These are phyloP conservation scores for Flaveria ramosissima DNA, from an alignment of 129 eudicot genomes.

Conservation along the genomic window DNA sequence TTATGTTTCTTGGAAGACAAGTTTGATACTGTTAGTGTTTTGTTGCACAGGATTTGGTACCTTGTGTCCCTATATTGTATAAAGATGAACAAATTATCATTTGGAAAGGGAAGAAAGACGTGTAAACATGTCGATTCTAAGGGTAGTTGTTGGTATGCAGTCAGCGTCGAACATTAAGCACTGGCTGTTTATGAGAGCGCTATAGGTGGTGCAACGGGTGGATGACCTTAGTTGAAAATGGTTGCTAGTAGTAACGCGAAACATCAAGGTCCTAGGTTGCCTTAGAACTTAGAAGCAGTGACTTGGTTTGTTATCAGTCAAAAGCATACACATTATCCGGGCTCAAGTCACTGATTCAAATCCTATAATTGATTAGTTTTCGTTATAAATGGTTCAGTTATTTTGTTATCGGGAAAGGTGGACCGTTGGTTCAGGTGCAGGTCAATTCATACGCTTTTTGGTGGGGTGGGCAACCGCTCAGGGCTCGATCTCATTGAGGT, in stretches of 20 bases:
- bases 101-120: constrained; percentile 68
- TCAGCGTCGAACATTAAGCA: background rate
- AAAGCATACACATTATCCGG: background rate
- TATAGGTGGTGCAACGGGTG: no score
- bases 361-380: no score
- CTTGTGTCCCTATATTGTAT: constrained; percentile 85
- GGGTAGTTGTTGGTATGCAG: background rate
- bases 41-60: constrained; percentile 73
- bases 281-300: background rate
- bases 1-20: constrained; percentile 17
- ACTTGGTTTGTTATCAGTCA: background rate
- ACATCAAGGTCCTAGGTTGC: background rate
- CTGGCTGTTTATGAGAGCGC: background rate
- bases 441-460: no score
- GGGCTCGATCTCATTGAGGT: no score
- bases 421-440: no score
- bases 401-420: background rate
- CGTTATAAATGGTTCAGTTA: background rate
- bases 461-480: no score
- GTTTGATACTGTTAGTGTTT: constrained; percentile 3
- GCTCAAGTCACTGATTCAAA: no score
- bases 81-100: constrained; percentile 86
- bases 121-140: background rate
- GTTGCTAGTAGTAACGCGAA: no score
- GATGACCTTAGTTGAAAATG: no score